Evolutionary conservation across 192 early-diverging fungal species (phyloP), one percentile per base, ranked within the genome.

Genomic region (Phlyctochytrium arcticum): DNA sequence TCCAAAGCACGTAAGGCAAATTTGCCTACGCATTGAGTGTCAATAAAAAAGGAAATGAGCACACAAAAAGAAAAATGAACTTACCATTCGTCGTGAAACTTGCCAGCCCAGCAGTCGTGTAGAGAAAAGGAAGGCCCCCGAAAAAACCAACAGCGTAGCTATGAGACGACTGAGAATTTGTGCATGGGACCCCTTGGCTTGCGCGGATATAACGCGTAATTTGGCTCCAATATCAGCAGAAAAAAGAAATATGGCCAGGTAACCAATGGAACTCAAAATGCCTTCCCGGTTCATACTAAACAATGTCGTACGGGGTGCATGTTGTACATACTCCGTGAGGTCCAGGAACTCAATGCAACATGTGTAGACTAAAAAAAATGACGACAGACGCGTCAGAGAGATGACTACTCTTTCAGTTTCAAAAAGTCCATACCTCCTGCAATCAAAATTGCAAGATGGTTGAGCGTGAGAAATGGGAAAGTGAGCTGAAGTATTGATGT

Each of bases 251-350:
- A 96, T 90, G 1, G 88, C 65, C 42, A 90, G 72, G 66, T 95
- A 98, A 82, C 88, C 90, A 51, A 83, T 53, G 50, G 96, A 89
- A 33, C 89, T 92, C 48, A 81, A 87, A 31, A 96, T 80, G 10
- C 96, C 96, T 69, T 98, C 96, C 47, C 88, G 86, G 78, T 98
- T 98, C 58, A 89, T 86, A 30, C 82, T 87, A 21, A 98, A 60
- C 0, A 96, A 58, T 56, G 80, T 80, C 0, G 72, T 74, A 37
- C 96, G 82, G 5, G 86, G 87, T 0, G 92, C 90, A 44, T 85
- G 23, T 39, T 90, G 78, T 46, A 95, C 88, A 74, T 84, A 98
- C 21, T 79, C 60, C 57, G 91, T 80, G 1, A 92, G 69, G 23
- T 85, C 84, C 23, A 77, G 68, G 51, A 71, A 60, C 10, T 69